phyloP scores from a whole-genome alignment of 768 basidiomycete genomes.

The Amanita fuliginea region DNA sequence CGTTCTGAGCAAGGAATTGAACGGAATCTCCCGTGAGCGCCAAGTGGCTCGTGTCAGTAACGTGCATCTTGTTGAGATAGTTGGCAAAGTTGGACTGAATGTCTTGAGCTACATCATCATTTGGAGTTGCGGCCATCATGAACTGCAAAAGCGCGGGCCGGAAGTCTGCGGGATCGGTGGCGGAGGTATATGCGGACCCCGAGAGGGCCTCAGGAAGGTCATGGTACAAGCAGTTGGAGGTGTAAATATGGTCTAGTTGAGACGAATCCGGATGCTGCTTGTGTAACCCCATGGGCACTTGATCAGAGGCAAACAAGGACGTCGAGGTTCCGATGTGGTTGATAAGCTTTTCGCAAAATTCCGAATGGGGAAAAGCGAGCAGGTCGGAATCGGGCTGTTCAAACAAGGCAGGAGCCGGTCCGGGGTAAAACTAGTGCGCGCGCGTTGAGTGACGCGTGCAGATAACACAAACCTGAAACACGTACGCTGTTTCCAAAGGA shows the following conservation, averaged over 20 bases:
- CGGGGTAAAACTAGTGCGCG: slow-evolving; percentile 70
- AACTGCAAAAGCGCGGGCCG: slow-evolving; percentile 63
- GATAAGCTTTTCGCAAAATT: slow-evolving; percentile 38
- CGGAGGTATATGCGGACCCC: slow-evolving; percentile 6
- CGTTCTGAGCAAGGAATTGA: slow-evolving; percentile 39
- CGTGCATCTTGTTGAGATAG: slow-evolving; percentile 38
- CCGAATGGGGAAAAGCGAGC: slow-evolving; percentile 36
- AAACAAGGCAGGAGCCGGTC: slow-evolving; percentile 32
- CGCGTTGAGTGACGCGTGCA: not conserved
- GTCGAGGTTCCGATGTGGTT: slow-evolving; percentile 23
- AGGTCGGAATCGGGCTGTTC: slow-evolving; percentile 18
- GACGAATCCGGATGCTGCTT: slow-evolving; percentile 11
- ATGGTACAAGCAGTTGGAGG: slow-evolving; percentile 48
- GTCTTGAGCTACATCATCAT: slow-evolving; percentile 31
- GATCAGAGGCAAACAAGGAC: slow-evolving; percentile 18
- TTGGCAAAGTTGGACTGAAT: slow-evolving; percentile 39
- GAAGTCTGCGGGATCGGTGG: slow-evolving; percentile 25
- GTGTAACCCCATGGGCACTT: slow-evolving; percentile 22
- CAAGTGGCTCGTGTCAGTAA: slow-evolving; percentile 31
- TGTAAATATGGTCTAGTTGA: slow-evolving; percentile 34
- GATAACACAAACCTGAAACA: slow-evolving; percentile 6
- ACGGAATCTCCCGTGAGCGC: slow-evolving; percentile 29
- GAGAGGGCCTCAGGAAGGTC: slow-evolving; percentile 27
- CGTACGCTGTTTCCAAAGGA: slow-evolving; percentile 73
- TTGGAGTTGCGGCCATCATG: slow-evolving; percentile 65